Percentiles rank a stretch among this genome's conserved stretches.
phyloP scores from a whole-genome alignment of 441 rosid genomes.

The Gossypium gossypioides region DNA sequence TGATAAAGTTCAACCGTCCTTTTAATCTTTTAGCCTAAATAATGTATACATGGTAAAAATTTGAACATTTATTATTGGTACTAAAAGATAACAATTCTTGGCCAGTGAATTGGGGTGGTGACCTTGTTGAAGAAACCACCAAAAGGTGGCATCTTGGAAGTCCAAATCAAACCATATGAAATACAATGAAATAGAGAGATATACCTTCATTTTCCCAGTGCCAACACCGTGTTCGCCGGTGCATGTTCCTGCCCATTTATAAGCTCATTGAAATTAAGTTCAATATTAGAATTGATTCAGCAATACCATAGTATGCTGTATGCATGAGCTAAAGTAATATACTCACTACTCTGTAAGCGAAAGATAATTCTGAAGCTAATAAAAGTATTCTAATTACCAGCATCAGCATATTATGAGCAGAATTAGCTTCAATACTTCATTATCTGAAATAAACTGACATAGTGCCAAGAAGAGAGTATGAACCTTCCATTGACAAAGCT shows the following conservation, averaged over 20 bases:
- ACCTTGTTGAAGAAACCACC: neutral
- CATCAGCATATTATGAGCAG: neutral
- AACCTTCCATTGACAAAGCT: slow-evolving; percentile 91
- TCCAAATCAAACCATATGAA: neutral
- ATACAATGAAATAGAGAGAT: neutral
- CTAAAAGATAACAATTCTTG: neutral
- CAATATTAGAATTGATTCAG: slow-evolving; percentile 8
- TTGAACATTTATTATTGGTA: neutral
- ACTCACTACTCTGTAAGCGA: neutral
- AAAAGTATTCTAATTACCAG: neutral
- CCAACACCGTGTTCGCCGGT: slow-evolving; percentile 97
- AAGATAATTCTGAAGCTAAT: neutral
- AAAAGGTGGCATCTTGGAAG: neutral
- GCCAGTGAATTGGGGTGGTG: neutral
- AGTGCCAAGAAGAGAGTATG: neutral
- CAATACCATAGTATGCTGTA: neutral
- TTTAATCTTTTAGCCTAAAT: neutral
- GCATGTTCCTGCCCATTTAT: slow-evolving; percentile 61
- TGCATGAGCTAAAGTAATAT: neutral
- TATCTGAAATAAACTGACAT: neutral
- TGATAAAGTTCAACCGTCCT: too few species aligned
- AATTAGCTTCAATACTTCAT: neutral
- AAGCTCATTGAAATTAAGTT: slow-evolving; percentile 7
- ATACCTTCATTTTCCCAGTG: slow-evolving; percentile 97
- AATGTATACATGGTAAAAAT: neutral